Percentiles rank a stretch among this genome's conserved stretches.
Evolutionary conservation across 306 rosid species (phyloP).

Genomic region (Astragalus glycyphyllos): DNA sequence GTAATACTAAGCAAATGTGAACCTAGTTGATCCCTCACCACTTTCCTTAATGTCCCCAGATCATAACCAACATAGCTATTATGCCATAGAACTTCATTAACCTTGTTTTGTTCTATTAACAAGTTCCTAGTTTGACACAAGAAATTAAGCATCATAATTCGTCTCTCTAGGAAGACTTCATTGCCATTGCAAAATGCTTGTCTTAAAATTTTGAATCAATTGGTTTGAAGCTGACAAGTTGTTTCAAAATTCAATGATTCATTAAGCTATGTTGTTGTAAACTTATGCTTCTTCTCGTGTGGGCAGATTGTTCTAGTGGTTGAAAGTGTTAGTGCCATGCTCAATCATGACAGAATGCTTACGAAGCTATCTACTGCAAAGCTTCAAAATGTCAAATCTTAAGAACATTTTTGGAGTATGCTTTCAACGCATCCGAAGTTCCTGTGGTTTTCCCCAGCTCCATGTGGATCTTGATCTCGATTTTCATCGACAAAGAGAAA

Average conservation of each 20-base stretch:
- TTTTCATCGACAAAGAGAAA: not conserved
- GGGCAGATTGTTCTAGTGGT: conserved; percentile 82
- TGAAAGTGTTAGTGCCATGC: conserved; percentile 85
- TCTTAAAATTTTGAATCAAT: conserved; percentile 8
- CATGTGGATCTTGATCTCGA: not conserved
- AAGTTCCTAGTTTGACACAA: not conserved
- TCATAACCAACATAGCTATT: not conserved
- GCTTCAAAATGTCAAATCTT: conserved; percentile 58
- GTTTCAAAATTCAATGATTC: conserved; percentile 16
- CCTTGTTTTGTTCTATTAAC: not conserved
- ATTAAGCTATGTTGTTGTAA: not conserved
- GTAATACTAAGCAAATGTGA: not conserved
- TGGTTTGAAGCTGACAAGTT: conserved; percentile 11
- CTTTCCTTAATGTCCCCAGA: not conserved
- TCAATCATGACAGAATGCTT: conserved; percentile 79
- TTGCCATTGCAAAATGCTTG: not conserved
- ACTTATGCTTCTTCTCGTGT: conserved; percentile 29
- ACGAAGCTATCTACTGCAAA: conserved; percentile 56
- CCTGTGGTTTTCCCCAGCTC: not conserved
- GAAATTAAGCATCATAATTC: not conserved
- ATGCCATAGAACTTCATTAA: not conserved
- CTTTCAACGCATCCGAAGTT: not conserved
- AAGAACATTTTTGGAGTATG: conserved; percentile 33
- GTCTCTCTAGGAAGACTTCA: conserved; percentile 4
- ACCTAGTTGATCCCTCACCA: not conserved